These are phyloP conservation scores for Suillus occidentalis DNA, from an alignment of 768 basidiomycete species.

Conservation along the genomic window DNA sequence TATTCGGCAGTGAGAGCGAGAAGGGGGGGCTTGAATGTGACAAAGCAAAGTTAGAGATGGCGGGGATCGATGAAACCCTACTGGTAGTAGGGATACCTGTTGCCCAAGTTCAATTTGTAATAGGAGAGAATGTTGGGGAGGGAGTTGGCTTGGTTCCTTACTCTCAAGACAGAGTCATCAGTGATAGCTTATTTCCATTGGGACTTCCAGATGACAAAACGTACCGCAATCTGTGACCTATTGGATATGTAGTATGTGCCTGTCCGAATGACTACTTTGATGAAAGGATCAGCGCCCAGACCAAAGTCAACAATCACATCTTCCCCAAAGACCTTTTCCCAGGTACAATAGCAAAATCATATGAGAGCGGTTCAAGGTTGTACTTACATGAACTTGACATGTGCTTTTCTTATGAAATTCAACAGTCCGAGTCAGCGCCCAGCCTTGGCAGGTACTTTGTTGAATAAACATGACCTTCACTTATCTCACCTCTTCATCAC, in stretches of 20 bases:
- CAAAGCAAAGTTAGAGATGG: background rate
- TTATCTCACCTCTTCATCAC: background rate
- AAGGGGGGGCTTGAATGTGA: background rate
- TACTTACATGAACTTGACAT: background rate
- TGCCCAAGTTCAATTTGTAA: background rate
- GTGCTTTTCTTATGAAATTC: background rate
- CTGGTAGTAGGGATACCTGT: background rate
- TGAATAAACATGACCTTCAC: background rate
- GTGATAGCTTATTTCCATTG: background rate
- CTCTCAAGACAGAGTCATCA: background rate
- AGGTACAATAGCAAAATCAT: background rate
- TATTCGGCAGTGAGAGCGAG: background rate
- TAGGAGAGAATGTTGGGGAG: background rate
- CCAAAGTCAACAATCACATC: background rate
- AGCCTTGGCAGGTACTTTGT: background rate
- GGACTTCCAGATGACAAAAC: background rate
- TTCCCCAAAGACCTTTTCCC: too few relatives aligned
- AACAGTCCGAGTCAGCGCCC: too few relatives aligned
- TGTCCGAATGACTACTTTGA: background rate
- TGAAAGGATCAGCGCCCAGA: background rate
- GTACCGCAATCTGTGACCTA: background rate
- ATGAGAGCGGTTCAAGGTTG: background rate
- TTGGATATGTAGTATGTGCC: background rate
- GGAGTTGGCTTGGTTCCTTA: background rate
- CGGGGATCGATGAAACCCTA: background rate